Base-by-base conservation (phyloP, 2,329 filamentous ascomycete genomes). In the Diaporthe velutina region DNA sequence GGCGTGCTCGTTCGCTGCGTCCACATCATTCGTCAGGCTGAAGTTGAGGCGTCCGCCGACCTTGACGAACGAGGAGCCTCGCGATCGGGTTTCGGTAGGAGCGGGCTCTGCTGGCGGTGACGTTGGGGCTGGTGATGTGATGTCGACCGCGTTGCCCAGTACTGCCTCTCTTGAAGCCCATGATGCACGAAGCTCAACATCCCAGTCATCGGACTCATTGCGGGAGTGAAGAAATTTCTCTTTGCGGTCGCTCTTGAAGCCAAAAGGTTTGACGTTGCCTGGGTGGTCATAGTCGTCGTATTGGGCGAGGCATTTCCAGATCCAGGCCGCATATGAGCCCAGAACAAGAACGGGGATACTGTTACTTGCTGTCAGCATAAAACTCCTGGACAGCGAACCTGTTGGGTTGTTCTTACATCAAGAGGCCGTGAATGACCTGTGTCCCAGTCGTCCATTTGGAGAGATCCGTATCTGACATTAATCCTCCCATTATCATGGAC, bases 261-360 rank as follows among this genome's bases (percentile, higher is more conserved):
- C 87, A 78, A 85, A 89, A 22, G 83, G 81, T 77, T 89, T 89
- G 75, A 86, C 82, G 80, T 89, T 88, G 75, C 84, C 81, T 12
- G 88, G 85, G 52, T 88, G 83, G 75, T 86, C 82, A 77, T 90
- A 88, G 77, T 88, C 86, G 77, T 90, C 87, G 78, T 88, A 87
- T 40, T 83, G 79, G 28, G 86, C 81, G 17, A 89, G 81, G 22
- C 87, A 86, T 68, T 86, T 86, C 81, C 89, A 89, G 38, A 83
- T 84, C 66, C 83, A 77, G 70, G 88, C 77, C 28, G 88, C 82
- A 80, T 91, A 90, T 57, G 86, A 78, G 54, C 85, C 80, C 17
- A 88, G 83, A 28, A 83, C 77, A n/a, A 87, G 73, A 25, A 86
- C 85, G 40, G 85, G 83, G 73, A 86, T 64, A 73, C 88, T 87